Evolutionary conservation across 345 rosid species (phyloP).

Genomic region (Pugionium cornutum): DNA sequence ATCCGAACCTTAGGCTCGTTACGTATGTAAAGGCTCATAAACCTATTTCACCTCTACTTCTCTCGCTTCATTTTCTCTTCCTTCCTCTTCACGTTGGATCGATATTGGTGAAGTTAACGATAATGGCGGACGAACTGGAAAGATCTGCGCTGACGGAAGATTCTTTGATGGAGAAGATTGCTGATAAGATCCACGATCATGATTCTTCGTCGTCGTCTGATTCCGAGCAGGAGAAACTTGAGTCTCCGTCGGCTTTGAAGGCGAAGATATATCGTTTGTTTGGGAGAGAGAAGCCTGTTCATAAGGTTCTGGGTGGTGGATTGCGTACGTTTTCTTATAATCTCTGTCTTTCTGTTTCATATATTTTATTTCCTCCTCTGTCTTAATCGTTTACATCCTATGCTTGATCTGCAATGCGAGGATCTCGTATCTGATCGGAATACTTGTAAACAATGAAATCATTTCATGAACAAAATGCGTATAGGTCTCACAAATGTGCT

Average conservation of each 20-base stretch:
- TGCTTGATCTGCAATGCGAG: slow-evolving; percentile 17
- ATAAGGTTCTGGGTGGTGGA: slow-evolving; percentile 79
- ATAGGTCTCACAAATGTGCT: not conserved
- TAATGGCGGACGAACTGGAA: slow-evolving; percentile 51
- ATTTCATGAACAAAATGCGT: not conserved
- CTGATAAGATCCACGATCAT: slow-evolving; percentile 48
- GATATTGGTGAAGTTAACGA: slow-evolving; percentile 9
- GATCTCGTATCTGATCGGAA: slow-evolving; percentile 13
- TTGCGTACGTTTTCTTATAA: slow-evolving; percentile 50
- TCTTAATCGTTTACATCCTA: not conserved
- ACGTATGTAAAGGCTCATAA: not conserved
- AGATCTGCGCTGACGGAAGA: slow-evolving; percentile 34
- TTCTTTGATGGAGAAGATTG: slow-evolving; percentile 36
- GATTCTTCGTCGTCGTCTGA: slow-evolving; percentile 66
- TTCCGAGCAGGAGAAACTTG: slow-evolving; percentile 50
- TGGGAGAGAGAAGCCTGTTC: slow-evolving; percentile 76
- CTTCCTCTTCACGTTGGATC: slow-evolving; percentile 33
- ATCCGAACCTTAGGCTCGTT: slow-evolving; percentile 35
- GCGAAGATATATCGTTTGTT: slow-evolving; percentile 67
- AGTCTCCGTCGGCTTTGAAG: slow-evolving; percentile 51
- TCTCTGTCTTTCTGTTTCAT: not conserved
- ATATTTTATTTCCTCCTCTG: not conserved
- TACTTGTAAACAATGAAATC: not conserved
- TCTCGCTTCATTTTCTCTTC: not conserved
- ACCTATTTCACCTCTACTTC: slow-evolving; percentile 16